Percentiles rank a stretch among this genome's conserved stretches.
phyloP scores from a whole-genome alignment of 352 stramenopile genomes.

The Phytophthora kernoviae region DNA sequence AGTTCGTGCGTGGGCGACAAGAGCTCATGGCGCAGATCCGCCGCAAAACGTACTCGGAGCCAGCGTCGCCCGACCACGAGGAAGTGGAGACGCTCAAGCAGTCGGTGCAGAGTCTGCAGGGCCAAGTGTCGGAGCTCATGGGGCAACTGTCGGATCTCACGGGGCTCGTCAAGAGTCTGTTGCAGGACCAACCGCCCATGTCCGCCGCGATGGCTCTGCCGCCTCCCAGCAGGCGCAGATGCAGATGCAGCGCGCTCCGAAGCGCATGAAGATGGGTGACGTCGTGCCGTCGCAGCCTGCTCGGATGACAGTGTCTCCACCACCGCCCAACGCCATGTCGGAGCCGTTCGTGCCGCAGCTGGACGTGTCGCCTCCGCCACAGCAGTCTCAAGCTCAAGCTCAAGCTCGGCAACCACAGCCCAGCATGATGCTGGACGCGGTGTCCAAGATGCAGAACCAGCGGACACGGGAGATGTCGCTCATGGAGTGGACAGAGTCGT shows the following conservation, averaged over 20 bases:
- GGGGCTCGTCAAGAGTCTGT: conserved; percentile 69
- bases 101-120: conserved; percentile 73
- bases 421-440: conserved; percentile 41
- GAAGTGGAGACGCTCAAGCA: conserved; percentile 80
- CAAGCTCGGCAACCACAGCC: conserved; percentile 16
- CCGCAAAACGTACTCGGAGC: conserved; percentile 88
- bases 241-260: conserved; percentile 25
- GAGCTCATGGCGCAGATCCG: conserved; percentile 89
- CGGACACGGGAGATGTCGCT: conserved; percentile 67
- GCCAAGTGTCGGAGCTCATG: conserved; percentile 81
- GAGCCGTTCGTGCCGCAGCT: conserved; percentile 25
- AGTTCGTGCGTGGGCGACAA: conserved; percentile 87
- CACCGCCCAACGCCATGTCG: conserved; percentile 20
- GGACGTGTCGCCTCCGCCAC: conserved; percentile 22
- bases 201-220: background rate
- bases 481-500: conserved; percentile 80
- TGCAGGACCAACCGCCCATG: conserved; percentile 55
- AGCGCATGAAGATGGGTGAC: conserved; percentile 51
- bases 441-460: conserved; percentile 50
- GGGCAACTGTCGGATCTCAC: conserved; percentile 76
- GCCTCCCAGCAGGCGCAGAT: conserved; percentile 5
- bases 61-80: conserved; percentile 71
- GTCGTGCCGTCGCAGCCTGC: conserved; percentile 1
- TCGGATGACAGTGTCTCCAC: conserved; percentile 14
- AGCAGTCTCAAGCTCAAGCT: conserved; percentile 12